Evolutionary conservation across 805 yeast species (phyloP), one percentile per base, ranked within the genome.

Genomic region (Monosporozyma aquatica): DNA sequence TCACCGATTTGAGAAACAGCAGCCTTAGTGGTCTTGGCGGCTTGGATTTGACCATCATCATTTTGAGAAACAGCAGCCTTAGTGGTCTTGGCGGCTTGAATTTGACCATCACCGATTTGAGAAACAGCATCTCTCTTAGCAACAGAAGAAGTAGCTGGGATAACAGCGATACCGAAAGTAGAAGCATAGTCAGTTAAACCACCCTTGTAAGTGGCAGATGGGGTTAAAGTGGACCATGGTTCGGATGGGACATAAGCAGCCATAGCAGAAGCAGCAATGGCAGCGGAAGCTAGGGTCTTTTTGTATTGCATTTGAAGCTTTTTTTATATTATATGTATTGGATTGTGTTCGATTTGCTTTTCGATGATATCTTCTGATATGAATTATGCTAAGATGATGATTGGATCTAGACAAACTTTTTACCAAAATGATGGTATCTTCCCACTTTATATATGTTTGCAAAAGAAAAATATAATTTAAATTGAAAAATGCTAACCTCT

Each of bases 171-270:
- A 66, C 87, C 90, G 55, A 82, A 82, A 36, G 72, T 56, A 37
- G 66, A 61, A 33, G 74, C 47, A 69, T 73, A 73, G 52, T 75
- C 76, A 38, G 83, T 74, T 45, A 70, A 51, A 48, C 77, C 81
- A 54, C 80, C 78, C 13, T 75, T 48, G 50, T 72, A 71, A 30
- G 75, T 60, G 33, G 72, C 74, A 32, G 64, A 43, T 53, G 92
- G 87, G 32, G 87, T 81, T 61, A 82, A 70, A 40, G 87, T 78
- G 41, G 81, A 61, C 82, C 82, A 82, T 49, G 79, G 74, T 42
- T 75, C 77, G 45, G 77, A 64, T 44, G 83, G 81, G 47, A 75
- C 74, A 55, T 73, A 74, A 43, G 83, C 83, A 30, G 80, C 80
- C n/a, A n/a, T n/a, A 44, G 58, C 54, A 17, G 71, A 68, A 24